Evolutionary conservation across 768 basidiomycete species (phyloP).

Genomic region (Xerocomellus amylosporus): DNA sequence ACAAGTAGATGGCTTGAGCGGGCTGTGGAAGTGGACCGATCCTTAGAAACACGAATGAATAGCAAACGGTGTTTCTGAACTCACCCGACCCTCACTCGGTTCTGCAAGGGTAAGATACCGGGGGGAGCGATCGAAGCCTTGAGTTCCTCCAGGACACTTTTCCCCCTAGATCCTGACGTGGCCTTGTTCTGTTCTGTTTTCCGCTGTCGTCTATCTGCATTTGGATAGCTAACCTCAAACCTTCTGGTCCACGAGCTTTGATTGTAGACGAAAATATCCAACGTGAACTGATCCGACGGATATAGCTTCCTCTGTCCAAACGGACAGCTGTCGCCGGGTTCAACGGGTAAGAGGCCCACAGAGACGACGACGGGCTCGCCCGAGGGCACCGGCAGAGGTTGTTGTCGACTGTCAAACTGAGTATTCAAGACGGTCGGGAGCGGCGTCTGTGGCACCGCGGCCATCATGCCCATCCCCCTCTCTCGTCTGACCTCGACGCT

Average conservation of each 20-base stretch:
- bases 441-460: slow-evolving; percentile 49
- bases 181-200: slow-evolving; percentile 33
- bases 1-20: slow-evolving; percentile 75
- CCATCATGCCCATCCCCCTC: slow-evolving; percentile 38
- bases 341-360: slow-evolving; percentile 47
- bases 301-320: slow-evolving; percentile 51
- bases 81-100: slow-evolving; percentile 76
- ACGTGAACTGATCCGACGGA: slow-evolving; percentile 69
- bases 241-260: slow-evolving; percentile 70
- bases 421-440: slow-evolving; percentile 48
- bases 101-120: slow-evolving; percentile 74
- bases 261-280: slow-evolving; percentile 89
- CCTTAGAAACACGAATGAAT: neutral
- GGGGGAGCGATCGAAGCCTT: slow-evolving; percentile 37
- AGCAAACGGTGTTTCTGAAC: slow-evolving; percentile 28
- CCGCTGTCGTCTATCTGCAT: slow-evolving; percentile 43
- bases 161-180: slow-evolving; percentile 18
- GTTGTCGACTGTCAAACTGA: slow-evolving; percentile 33
- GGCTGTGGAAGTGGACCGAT: slow-evolving; percentile 41
- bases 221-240: slow-evolving; percentile 73
- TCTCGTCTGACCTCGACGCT: slow-evolving; percentile 69
- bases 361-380: slow-evolving; percentile 70
- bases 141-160: slow-evolving; percentile 25
- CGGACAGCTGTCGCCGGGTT: slow-evolving; percentile 10
- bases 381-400: slow-evolving; percentile 7